Evolutionary conservation across 495 filamentous ascomycete genomes (phyloP).

Genomic region (Hypoxylon perforatum): DNA sequence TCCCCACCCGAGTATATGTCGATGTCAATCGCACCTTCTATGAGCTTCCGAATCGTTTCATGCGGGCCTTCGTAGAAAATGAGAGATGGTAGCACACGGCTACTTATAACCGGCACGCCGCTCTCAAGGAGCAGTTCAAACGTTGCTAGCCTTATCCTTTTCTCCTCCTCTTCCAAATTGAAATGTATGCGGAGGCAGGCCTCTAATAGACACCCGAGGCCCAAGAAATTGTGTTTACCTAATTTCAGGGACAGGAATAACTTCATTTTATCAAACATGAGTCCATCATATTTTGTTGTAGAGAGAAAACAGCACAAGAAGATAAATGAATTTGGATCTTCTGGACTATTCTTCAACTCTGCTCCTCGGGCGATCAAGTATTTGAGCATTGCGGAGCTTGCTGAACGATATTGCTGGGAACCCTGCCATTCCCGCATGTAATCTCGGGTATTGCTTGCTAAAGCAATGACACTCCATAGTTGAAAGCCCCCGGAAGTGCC

Average conservation of each 20-base stretch:
- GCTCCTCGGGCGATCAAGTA: slow-evolving; percentile 27
- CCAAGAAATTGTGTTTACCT: not conserved
- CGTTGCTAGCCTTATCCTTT: not conserved
- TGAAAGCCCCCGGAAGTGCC: not conserved
- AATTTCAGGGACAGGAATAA: not conserved
- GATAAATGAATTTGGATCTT: slow-evolving; percentile 9
- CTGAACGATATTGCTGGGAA: not conserved
- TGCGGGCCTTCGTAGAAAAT: slow-evolving; percentile 1
- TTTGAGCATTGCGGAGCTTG: slow-evolving; percentile 25
- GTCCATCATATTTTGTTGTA: not conserved
- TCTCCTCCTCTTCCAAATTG: not conserved
- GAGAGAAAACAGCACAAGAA: slow-evolving; percentile 15
- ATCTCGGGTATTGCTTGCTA: not conserved
- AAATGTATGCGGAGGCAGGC: not conserved
- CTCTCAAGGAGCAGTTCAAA: slow-evolving; percentile 11
- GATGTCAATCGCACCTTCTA: slow-evolving; percentile 16
- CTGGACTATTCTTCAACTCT: slow-evolving; percentile 14
- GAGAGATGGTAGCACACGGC: slow-evolving; percentile 3
- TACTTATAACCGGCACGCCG: not conserved
- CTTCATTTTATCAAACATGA: not conserved
- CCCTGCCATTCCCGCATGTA: not conserved
- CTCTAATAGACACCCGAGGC: slow-evolving; percentile 7
- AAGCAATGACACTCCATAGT: slow-evolving; percentile 7
- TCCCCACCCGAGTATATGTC: slow-evolving; percentile 1
- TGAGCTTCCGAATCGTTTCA: slow-evolving; percentile 9